These are phyloP conservation scores for Uromyces viciae-fabae DNA, from an alignment of 1,284 basidiomycete species.

Conservation along the genomic window DNA sequence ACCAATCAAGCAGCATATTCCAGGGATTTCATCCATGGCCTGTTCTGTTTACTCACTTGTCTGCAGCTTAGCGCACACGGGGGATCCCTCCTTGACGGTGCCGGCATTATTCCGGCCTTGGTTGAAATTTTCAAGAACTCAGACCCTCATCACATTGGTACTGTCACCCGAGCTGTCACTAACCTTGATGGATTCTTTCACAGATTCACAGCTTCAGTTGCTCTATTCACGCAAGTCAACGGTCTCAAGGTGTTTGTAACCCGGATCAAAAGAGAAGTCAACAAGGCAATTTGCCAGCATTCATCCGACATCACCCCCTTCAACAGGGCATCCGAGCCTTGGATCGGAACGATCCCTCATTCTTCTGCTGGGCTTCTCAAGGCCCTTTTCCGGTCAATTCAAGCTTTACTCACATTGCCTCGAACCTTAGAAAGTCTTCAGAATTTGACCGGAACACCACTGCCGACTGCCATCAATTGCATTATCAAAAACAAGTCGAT, in stretches of 20 bases:
- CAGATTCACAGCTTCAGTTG: conserved; percentile 79
- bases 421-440: conserved; percentile 90
- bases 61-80: conserved; percentile 78
- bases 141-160: conserved; percentile 62
- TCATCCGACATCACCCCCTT: conserved; percentile 33
- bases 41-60: conserved; percentile 81
- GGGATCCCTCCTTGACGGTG: conserved; percentile 90
- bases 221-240: conserved; percentile 75
- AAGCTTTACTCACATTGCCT: conserved; percentile 92
- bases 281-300: conserved; percentile 48
- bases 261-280: conserved; percentile 46
- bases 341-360: conserved; percentile 30
- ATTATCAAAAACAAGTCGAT: conserved; percentile 76
- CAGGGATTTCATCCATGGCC: conserved; percentile 72
- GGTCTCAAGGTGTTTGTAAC: conserved; percentile 78
- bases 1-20: conserved; percentile 46
- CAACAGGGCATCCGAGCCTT: conserved; percentile 22
- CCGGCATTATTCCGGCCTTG: conserved; percentile 85
- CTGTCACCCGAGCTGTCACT: conserved; percentile 74
- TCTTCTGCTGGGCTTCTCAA: conserved; percentile 64
- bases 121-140: conserved; percentile 80
- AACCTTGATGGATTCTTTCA: conserved; percentile 89
- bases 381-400: conserved; percentile 84
- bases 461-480: conserved; percentile 79
- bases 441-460: conserved; percentile 84